Percentiles rank a stretch among this genome's conserved stretches.
Conservation (phyloP, 2,329 filamentous ascomycete genomes). For the Sordariomycetes sp. region DNA sequence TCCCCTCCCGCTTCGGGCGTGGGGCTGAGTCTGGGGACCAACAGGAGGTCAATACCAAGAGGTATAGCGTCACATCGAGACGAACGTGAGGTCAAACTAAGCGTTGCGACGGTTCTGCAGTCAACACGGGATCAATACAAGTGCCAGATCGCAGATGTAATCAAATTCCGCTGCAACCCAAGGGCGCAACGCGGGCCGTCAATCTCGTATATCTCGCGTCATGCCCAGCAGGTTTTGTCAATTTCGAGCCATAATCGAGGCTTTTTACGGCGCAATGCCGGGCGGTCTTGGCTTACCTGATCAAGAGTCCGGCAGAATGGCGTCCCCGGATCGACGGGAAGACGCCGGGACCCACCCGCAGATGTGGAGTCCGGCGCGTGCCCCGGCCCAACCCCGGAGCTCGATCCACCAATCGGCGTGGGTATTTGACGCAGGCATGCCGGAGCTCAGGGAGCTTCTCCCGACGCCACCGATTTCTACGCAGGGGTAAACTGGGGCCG, state of each 20-base stretch:
- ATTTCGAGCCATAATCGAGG: neutral
- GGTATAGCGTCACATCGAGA: neutral
- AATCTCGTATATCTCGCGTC: neutral
- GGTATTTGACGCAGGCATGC: no score
- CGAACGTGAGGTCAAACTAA: neutral
- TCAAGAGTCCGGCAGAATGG: neutral
- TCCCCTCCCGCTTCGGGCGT: neutral
- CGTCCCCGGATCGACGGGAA: neutral
- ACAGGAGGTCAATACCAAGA: neutral
- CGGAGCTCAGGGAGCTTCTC: no score
- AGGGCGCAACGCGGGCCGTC: neutral
- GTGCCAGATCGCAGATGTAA: neutral
- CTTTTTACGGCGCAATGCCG: neutral
- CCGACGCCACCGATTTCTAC: no score
- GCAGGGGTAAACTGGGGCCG: no score
- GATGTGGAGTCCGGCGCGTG: neutral
- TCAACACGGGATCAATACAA: neutral
- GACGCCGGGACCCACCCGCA: neutral
- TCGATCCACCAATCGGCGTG: no score
- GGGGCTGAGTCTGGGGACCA: neutral
- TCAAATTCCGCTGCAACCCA: neutral
- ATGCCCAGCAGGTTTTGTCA: neutral
- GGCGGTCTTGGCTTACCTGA: neutral
- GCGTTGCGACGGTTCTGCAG: neutral
- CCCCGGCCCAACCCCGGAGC: no score